Percentiles rank a stretch among this genome's conserved stretches.
These are phyloP conservation scores for Ophiosphaerella herpotricha DNA, from an alignment of 2,329 filamentous ascomycete genomes.

Conservation along the genomic window DNA sequence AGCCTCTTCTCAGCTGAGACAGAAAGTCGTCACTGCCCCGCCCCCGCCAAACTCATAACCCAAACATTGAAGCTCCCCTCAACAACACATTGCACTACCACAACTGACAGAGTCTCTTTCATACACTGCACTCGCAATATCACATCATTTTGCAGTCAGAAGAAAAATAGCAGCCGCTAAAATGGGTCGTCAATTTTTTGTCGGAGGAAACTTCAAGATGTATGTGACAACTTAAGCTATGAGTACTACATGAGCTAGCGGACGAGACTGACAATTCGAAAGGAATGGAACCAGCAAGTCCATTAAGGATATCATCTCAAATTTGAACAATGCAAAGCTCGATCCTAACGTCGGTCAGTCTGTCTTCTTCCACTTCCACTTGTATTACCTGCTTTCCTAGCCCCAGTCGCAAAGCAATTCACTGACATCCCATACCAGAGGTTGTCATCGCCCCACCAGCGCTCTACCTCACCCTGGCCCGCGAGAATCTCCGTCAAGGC, in stretches of 20 bases:
- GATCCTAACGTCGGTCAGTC: constrained; percentile 73
- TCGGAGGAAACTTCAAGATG: constrained; percentile 99
- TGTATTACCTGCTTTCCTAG: background rate
- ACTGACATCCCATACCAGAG: constrained; percentile 61
- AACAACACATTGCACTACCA: constrained; percentile 37
- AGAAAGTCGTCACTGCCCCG: constrained; percentile 26
- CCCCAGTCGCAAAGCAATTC: constrained; percentile 1
- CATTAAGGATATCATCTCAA: constrained; percentile 87
- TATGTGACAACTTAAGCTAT: constrained; percentile 50
- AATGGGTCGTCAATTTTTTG: constrained; percentile 96
- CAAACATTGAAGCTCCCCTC: constrained; percentile 28
- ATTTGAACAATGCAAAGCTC: constrained; percentile 84
- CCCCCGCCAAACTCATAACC: constrained; percentile 33
- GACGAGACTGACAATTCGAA: constrained; percentile 25
- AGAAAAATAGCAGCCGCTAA: constrained; percentile 49
- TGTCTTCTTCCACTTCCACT: background rate
- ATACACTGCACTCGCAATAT: no score
- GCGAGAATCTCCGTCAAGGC: constrained; percentile 73
- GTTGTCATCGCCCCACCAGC: constrained; percentile 91
- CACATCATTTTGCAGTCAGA: background rate
- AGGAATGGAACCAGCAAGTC: constrained; percentile 93
- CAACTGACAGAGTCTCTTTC: background rate
- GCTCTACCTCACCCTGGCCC: constrained; percentile 87
- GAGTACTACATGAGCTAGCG: constrained; percentile 14
- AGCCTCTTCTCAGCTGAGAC: constrained; percentile 7